A percentile compares a stretch with the other conserved stretches of the same genome.
These are phyloP conservation scores for Multifurca ochricompacta DNA, from an alignment of 768 basidiomycete species.

Conservation along the genomic window DNA sequence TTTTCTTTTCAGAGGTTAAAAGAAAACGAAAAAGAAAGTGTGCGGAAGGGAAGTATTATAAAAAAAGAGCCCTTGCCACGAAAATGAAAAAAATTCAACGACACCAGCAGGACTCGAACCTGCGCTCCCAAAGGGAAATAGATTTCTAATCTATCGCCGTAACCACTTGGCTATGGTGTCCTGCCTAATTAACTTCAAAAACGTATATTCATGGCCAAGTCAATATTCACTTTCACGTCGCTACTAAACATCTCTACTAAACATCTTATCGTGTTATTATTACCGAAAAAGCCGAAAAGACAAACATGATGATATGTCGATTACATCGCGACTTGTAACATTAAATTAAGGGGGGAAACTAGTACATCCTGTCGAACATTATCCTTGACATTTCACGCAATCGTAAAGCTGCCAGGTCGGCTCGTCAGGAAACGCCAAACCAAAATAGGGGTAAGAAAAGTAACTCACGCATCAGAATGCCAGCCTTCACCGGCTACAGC, in stretches of 20 bases:
- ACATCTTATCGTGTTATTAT: too few relatives aligned
- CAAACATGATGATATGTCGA: too few relatives aligned
- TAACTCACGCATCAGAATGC: constrained; percentile 43
- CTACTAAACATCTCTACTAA: too few relatives aligned
- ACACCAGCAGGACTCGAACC: constrained; percentile 41
- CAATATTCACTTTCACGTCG: too few relatives aligned
- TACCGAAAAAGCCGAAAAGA: too few relatives aligned
- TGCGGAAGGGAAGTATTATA: too few relatives aligned
- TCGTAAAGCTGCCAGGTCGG: neutral
- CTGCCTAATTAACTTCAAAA: constrained; percentile 14
- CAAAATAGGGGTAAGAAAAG: neutral
- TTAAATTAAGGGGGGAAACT: too few relatives aligned
- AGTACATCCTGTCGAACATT: too few relatives aligned
- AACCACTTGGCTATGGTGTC: constrained; percentile 72
- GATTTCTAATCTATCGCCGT: constrained; percentile 65
- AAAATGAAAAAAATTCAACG: constrained; percentile 20
- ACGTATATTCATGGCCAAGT: neutral
- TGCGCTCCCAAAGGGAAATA: constrained; percentile 33
- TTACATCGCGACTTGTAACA: too few relatives aligned
- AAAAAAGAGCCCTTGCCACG: too few relatives aligned
- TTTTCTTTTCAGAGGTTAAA: too few relatives aligned
- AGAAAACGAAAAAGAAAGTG: too few relatives aligned
- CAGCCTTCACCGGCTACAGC: constrained; percentile 41
- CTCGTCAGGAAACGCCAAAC: neutral
- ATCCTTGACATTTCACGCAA: constrained; percentile 2